Evolutionary conservation across 2,329 filamentous ascomycete genomes (phyloP).

Genomic region (Cladosporium sp.): DNA sequence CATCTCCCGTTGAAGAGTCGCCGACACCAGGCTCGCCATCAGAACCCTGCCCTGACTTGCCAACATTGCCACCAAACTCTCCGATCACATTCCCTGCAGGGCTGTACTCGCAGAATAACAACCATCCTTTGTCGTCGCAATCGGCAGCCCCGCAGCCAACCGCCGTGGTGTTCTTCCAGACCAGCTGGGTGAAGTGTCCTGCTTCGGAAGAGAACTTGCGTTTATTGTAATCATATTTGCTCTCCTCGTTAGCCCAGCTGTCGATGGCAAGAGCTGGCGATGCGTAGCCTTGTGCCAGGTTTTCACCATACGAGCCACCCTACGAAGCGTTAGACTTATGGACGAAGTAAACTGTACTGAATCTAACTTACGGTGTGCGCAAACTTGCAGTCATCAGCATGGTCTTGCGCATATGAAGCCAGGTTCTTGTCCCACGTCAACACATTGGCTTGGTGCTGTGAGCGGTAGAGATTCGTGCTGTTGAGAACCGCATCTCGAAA

Average conservation of each 20-base stretch:
- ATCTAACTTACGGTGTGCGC: slow-evolving; percentile 30
- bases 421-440: slow-evolving; percentile 32
- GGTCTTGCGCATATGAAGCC: slow-evolving; percentile 31
- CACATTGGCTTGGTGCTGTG: slow-evolving; percentile 25
- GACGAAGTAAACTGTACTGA: neutral
- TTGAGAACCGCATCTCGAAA: slow-evolving; percentile 30
- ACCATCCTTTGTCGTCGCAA: slow-evolving; percentile 31
- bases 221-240: slow-evolving; percentile 31
- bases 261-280: slow-evolving; percentile 30
- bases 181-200: slow-evolving; percentile 39
- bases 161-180: slow-evolving; percentile 34
- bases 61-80: slow-evolving; percentile 38
- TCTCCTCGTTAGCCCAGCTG: slow-evolving; percentile 35
- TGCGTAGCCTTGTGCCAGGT: slow-evolving; percentile 32
- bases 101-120: slow-evolving; percentile 41
- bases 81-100: slow-evolving; percentile 41
- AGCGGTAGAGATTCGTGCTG: slow-evolving; percentile 36
- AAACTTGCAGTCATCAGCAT: slow-evolving; percentile 33
- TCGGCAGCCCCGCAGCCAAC: slow-evolving; percentile 33
- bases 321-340: slow-evolving; percentile 15
- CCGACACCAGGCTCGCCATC: slow-evolving; percentile 28
- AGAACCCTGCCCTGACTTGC: slow-evolving; percentile 27
- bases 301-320: slow-evolving; percentile 36
- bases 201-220: slow-evolving; percentile 29
- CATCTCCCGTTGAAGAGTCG: neutral